Evolutionary conservation across 257 asterid species (phyloP).

Genomic region (Solanum dulcamara): DNA sequence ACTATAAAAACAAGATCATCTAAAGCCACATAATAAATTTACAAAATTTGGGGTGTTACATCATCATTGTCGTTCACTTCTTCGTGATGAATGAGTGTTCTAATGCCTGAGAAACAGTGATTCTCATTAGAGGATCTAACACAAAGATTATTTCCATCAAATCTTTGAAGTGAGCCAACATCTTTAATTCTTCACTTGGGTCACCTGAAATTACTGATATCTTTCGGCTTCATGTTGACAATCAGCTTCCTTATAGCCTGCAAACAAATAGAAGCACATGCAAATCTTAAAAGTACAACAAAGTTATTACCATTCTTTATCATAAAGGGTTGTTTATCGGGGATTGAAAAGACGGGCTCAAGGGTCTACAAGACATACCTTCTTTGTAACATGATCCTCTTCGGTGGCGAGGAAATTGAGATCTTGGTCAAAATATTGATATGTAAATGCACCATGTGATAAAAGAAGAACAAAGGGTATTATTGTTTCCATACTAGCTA

Average conservation of each 20-base stretch:
- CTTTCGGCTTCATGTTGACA: constrained; percentile 77
- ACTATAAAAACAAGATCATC: not conserved
- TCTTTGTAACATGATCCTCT: constrained; percentile 92
- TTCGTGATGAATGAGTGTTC: constrained; percentile 99
- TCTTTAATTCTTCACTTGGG: constrained; percentile 83
- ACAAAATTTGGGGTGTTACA: not conserved
- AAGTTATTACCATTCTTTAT: not conserved
- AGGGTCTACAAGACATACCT: constrained; percentile 28
- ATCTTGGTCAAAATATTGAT: too few relatives aligned
- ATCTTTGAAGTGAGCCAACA: constrained; percentile 79
- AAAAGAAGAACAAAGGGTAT: too few relatives aligned
- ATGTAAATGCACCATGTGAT: too few relatives aligned
- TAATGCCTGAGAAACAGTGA: constrained; percentile 88
- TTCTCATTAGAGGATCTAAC: constrained; percentile 92
- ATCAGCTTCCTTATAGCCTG: constrained; percentile 76
- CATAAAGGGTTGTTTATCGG: not conserved
- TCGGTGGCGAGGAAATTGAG: constrained; percentile 84
- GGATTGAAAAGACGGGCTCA: not conserved
- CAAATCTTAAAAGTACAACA: not conserved
- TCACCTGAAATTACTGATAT: constrained; percentile 64
- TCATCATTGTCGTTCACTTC: constrained; percentile 87
- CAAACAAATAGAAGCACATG: constrained; percentile 8
- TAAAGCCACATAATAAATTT: not conserved
- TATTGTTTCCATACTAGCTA: too few relatives aligned
- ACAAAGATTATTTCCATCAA: constrained; percentile 76